Conservation (phyloP, 169 alveolate genomes). For the Plasmodium gonderi region DNA sequence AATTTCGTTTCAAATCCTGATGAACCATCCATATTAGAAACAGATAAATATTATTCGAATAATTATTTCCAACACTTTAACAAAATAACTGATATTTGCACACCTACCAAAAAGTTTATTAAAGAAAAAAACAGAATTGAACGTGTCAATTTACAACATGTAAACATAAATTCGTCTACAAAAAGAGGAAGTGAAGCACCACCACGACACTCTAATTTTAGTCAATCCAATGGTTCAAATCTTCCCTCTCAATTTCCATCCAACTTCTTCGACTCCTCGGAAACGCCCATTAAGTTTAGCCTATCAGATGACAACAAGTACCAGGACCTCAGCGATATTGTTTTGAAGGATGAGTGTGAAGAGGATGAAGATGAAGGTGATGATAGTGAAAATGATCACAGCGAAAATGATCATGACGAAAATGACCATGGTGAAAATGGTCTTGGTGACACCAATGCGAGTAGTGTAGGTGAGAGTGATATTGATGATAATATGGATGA, state of each 20-base stretch:
- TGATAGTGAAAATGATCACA: no score
- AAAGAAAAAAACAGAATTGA: conserved; percentile 59
- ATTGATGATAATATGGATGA: no score
- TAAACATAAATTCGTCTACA: neutral
- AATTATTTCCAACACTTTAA: conserved; percentile 64
- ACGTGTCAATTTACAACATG: conserved; percentile 56
- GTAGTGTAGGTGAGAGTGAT: no score
- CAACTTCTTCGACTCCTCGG: conserved; percentile 58
- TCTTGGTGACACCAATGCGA: neutral
- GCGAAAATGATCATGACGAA: neutral
- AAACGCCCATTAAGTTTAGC: conserved; percentile 59
- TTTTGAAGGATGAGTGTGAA: conserved; percentile 42
- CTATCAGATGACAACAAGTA: neutral
- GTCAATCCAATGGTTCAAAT: conserved; percentile 7
- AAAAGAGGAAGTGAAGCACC: neutral
- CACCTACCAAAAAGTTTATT: conserved; percentile 57
- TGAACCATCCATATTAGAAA: conserved; percentile 53
- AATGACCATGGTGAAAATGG: neutral
- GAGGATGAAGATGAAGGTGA: neutral
- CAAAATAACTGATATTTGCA: conserved; percentile 54
- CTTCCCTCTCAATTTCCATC: neutral
- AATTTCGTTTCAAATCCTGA: conserved; percentile 26
- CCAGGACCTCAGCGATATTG: conserved; percentile 57
- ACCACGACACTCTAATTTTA: neutral
- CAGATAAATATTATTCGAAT: conserved; percentile 49